Base-by-base conservation (phyloP, 1,284 basidiomycete species). In the Malassezia equina region DNA sequence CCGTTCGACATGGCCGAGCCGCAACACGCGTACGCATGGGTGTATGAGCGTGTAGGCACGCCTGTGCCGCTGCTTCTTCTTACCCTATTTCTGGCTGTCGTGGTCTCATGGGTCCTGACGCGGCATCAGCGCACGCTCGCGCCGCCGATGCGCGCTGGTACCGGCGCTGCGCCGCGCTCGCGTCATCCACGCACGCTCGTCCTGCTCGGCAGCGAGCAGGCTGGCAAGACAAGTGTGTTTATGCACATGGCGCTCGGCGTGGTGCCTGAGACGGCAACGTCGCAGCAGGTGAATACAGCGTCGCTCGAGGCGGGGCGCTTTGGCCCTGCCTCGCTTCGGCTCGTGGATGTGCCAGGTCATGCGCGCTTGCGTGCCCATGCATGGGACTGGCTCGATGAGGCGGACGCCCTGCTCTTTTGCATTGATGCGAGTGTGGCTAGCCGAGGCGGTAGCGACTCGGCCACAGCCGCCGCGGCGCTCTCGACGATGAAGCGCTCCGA, bases 261-360 rank as follows among this genome's bases (percentile, higher is more conserved):
- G 39, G 56, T 52, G 13, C 61, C 63, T 5, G 58, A 62, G 3
- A 69, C 69, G 0, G 52, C 59, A 1, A 66, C 63, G 9, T 63
- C 62, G 21, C 70, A 71, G 43, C 58, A 52, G 19, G 56, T 58
- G 15, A 65, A 56, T 13, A 53, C 58, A 19, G 63, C 60, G 2
- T n/a, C 33, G 1, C 36, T 39, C n/a, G 36, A 39, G 36, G 17
- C 36, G 17, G 36, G 36, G 19, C 19, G 36, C 19, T 39, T 21
- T 21, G 36, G 36, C 17, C 19, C 24, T n/a, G 41, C 58, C 25
- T 50, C 60, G 13, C 49, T 66, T 2, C 59, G 55, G 11, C 45
- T 73, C 4, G 50, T 70, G 12, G 70, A 73, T 29, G 44, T 69
- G 29, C 70, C 70, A 0, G 70, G 70, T 8, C 70, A 73, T 45